Conservation (phyloP, 1,284 basidiomycete species). For the Ceratobasidium sp. region DNA sequence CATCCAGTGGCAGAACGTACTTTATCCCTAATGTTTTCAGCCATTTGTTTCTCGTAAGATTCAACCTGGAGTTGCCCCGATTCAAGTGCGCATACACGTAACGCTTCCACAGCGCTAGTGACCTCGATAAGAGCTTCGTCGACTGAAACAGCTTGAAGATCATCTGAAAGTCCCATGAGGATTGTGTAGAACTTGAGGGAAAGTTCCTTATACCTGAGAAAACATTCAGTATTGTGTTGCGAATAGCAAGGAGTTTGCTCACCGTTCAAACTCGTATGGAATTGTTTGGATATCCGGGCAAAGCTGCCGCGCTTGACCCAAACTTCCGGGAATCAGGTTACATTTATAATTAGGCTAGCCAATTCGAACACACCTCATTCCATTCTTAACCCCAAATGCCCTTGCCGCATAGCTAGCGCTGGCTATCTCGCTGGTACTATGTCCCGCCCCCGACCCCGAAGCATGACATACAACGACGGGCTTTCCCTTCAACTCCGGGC, state of each 20-base stretch:
- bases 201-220: conserved; percentile 76
- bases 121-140: conserved; percentile 96
- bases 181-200: conserved; percentile 92
- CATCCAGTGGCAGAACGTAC: conserved; percentile 83
- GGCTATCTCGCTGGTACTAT: conserved; percentile 92
- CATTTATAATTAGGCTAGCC: not conserved
- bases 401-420: conserved; percentile 95
- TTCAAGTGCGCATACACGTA: conserved; percentile 46
- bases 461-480: conserved; percentile 97
- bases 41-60: conserved; percentile 73
- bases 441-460: conserved; percentile 62
- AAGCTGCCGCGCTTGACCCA: conserved; percentile 84
- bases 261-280: conserved; percentile 89
- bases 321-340: conserved; percentile 56
- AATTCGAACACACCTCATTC: conserved; percentile 77
- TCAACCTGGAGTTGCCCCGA: conserved; percentile 11
- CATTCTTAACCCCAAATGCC: conserved; percentile 87
- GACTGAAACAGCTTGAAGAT: conserved; percentile 93
- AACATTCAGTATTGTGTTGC: not conserved
- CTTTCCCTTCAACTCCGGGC: conserved; percentile 83
- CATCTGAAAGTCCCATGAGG: conserved; percentile 88
- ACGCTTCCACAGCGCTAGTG: conserved; percentile 61
- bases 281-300: conserved; percentile 83
- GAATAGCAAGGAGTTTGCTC: conserved; percentile 45
- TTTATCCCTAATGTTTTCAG: conserved; percentile 81